Evolutionary conservation across 202 grass and related monocot species (phyloP), one percentile per base, ranked within the genome.

Genomic region (Eragrostis tef): DNA sequence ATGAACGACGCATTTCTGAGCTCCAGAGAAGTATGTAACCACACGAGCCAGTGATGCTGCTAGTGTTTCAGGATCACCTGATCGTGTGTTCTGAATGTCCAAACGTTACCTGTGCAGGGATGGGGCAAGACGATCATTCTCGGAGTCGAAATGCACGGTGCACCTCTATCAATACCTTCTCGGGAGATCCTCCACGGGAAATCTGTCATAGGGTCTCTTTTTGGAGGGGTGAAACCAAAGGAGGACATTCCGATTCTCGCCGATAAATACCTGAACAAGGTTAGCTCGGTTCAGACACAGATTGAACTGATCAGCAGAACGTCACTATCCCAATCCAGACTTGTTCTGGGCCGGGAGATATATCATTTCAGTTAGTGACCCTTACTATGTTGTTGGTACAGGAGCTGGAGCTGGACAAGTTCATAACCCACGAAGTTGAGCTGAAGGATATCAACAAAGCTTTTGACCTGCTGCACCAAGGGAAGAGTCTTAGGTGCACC

Each of bases 61-160:
- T 11, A 41, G 13, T 53, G 11, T 7, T n/a, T 16, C 14, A 26
- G 21, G 13, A 26, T 45, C 54, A 11, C 34, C 34, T 39, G 34
- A 39, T 5, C 3, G 7, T 43, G 1, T 29, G 51, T 59, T 80
- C 39, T 80, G 49, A 56, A 43, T 57, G 8, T 0, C 1, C 51
- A 9, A 5, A 22, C 0, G 3, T 6, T 81, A 6, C 36, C 25
- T 22, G 12, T 78, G 47, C 36, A 94, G 92, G 94, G 94, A 9
- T 98, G 92, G 94, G 94, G 94, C 42, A 98, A 98, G 82, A 94
- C 92, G 17, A 89, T 94, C 51, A 91, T 98, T 80, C 84, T 98
- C 68, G 94, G 94, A 5, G 84, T 98, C 26, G 84, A 94, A 72
- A 93, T 89, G 92, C 86, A 94, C 73, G 84, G 90, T 3, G 53